A percentile compares a stretch with the other conserved stretches of the same genome.
Conservation (phyloP, 169 alveolate species). For the Cryptosporidium tyzzeri region DNA sequence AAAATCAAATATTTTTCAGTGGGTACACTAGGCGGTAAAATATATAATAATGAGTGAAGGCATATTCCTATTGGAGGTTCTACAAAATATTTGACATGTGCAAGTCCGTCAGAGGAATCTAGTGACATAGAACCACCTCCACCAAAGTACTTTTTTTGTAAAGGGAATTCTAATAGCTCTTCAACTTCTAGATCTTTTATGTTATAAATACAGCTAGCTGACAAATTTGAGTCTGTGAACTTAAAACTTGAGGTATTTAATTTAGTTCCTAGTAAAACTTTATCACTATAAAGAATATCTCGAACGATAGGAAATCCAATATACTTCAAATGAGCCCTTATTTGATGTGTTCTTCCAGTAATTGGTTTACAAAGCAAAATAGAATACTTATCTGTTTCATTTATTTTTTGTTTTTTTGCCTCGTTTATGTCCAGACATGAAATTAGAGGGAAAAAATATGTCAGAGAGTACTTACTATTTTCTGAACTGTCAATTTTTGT, state of each 20-base stretch:
- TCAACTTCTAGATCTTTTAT: neutral
- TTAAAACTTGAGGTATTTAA: neutral
- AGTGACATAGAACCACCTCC: slow-evolving; percentile 67
- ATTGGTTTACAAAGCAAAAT: slow-evolving; percentile 92
- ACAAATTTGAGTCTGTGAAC: neutral
- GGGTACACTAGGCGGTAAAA: slow-evolving; percentile 12
- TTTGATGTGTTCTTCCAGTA: slow-evolving; percentile 98
- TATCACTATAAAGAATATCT: slow-evolving; percentile 79
- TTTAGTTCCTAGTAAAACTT: neutral
- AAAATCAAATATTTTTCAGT: neutral
- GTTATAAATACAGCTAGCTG: neutral
- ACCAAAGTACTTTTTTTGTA: slow-evolving; percentile 37
- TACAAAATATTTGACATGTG: slow-evolving; percentile 24
- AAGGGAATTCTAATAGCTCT: neutral
- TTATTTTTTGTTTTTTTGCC: slow-evolving; percentile 81
- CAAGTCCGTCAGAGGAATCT: neutral
- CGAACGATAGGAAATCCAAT: slow-evolving; percentile 93
- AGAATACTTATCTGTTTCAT: slow-evolving; percentile 86
- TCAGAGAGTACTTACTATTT: slow-evolving; percentile 28
- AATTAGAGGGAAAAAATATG: slow-evolving; percentile 62
- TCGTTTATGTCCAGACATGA: slow-evolving; percentile 31
- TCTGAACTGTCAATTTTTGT: slow-evolving; percentile 3
- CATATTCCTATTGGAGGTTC: slow-evolving; percentile 71
- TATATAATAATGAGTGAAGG: slow-evolving; percentile 51
- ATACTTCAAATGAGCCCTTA: slow-evolving; percentile 93